Percentiles rank a stretch among this genome's conserved stretches.
phyloP scores from a whole-genome alignment of 176 grass and related monocot species.

The Aegilops umbellulata region DNA sequence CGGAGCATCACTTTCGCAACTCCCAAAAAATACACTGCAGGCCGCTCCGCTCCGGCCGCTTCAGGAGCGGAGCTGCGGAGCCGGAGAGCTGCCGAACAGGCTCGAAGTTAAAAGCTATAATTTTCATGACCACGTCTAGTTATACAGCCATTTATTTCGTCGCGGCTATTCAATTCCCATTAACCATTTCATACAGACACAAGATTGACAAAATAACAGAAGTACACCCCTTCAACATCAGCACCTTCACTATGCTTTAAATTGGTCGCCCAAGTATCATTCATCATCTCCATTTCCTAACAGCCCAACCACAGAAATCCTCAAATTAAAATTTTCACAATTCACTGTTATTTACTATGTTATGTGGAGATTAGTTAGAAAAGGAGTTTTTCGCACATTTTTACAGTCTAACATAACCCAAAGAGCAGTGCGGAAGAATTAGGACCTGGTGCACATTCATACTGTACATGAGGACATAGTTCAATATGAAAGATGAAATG shows the following conservation, averaged over 20 bases:
- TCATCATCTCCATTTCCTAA: constrained; percentile 48
- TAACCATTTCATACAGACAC: background rate
- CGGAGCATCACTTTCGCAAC: no score
- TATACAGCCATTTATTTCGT: background rate
- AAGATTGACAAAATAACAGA: constrained; percentile 14
- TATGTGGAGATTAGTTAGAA: background rate
- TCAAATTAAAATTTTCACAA: constrained; percentile 36
- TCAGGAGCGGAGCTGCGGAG: no score
- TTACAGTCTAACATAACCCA: background rate
- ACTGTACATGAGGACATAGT: background rate
- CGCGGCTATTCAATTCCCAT: background rate
- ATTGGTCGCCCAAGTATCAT: constrained; percentile 36
- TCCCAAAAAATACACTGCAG: no score
- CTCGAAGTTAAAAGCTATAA: background rate
- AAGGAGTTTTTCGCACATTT: background rate
- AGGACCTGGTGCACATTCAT: background rate
- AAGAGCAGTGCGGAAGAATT: background rate
- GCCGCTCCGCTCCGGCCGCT: no score
- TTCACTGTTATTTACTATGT: background rate
- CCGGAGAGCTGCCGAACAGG: no score
- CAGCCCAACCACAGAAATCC: constrained; percentile 29
- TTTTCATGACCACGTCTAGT: background rate
- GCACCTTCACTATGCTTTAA: constrained; percentile 22
- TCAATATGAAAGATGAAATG: background rate
- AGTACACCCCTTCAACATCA: background rate